A percentile compares a stretch with the other conserved stretches of the same genome.
These are phyloP conservation scores for Septoria petroselini DNA, from an alignment of 2,329 filamentous ascomycete genomes.

Conservation along the genomic window DNA sequence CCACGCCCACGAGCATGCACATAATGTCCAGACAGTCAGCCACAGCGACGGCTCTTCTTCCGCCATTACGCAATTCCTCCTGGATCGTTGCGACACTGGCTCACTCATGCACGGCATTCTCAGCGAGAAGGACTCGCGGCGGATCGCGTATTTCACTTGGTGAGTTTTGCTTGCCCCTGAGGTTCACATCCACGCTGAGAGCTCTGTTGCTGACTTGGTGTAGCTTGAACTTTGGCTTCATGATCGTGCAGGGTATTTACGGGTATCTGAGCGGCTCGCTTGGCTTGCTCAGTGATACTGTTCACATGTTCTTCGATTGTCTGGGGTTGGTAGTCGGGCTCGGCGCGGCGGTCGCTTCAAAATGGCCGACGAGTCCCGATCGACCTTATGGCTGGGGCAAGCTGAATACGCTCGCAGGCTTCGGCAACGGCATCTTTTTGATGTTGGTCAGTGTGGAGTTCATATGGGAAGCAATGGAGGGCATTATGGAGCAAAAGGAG, in stretches of 20 bases:
- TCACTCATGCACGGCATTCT: slow-evolving; percentile 83
- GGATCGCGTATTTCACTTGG: slow-evolving; percentile 97
- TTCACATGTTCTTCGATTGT: slow-evolving; percentile 99
- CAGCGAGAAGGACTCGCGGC: slow-evolving; percentile 83
- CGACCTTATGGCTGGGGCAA: slow-evolving; percentile 97
- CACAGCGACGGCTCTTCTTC: slow-evolving; percentile 56
- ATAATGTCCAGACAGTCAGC: slow-evolving; percentile 32
- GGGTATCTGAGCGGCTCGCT: slow-evolving; percentile 90
- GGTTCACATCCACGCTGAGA: slow-evolving; percentile 2
- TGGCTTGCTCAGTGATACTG: slow-evolving; percentile 92
- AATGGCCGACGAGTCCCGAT: slow-evolving; percentile 84
- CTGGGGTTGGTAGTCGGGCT: slow-evolving; percentile 86
- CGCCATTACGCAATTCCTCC: slow-evolving; percentile 66
- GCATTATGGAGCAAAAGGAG: slow-evolving; percentile 77
- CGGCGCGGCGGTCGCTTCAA: slow-evolving; percentile 88
- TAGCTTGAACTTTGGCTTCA: slow-evolving; percentile 90
- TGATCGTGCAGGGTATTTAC: slow-evolving; percentile 91
- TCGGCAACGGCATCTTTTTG: slow-evolving; percentile 92
- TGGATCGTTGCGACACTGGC: slow-evolving; percentile 66
- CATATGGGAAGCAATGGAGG: slow-evolving; percentile 87
- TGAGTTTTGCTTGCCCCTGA: slow-evolving; percentile 45
- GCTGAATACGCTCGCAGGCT: slow-evolving; percentile 91
- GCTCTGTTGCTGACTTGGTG: slow-evolving; percentile 14
- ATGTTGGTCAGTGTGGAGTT: slow-evolving; percentile 97
- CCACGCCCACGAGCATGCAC: slow-evolving; percentile 35